Percentiles rank a stretch among this genome's conserved stretches.
Evolutionary conservation across 2,329 filamentous ascomycete species (phyloP).

Genomic region (Dryadomyces quercivorus): DNA sequence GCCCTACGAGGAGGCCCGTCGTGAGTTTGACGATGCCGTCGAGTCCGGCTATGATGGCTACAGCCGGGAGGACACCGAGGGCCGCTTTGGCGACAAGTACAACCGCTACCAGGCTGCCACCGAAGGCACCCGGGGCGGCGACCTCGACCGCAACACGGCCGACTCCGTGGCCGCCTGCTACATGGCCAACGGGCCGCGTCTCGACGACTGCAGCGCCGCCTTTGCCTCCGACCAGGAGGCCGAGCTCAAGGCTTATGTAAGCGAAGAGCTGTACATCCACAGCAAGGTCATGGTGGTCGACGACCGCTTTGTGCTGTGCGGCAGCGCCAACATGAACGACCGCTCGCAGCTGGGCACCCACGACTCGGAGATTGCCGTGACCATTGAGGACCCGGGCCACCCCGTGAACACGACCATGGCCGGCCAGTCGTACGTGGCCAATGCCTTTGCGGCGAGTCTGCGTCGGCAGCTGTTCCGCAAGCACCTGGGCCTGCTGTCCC

Average conservation of each 20-base stretch:
- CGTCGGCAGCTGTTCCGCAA: slow-evolving; percentile 80
- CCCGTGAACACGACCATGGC: slow-evolving; percentile 63
- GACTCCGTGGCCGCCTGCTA: slow-evolving; percentile 71
- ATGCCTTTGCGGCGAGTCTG: slow-evolving; percentile 63
- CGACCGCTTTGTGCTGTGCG: slow-evolving; percentile 70
- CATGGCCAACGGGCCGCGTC: slow-evolving; percentile 65
- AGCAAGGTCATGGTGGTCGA: slow-evolving; percentile 70
- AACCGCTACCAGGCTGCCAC: slow-evolving; percentile 63
- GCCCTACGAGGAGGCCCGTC: slow-evolving; percentile 51
- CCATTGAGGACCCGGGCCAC: slow-evolving; percentile 63
- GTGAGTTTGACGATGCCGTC: slow-evolving; percentile 48
- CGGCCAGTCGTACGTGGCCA: slow-evolving; percentile 56
- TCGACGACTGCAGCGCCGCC: slow-evolving; percentile 29
- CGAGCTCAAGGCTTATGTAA: slow-evolving; percentile 49
- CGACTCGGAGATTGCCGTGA: slow-evolving; percentile 79
- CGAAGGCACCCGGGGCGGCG: slow-evolving; percentile 19
- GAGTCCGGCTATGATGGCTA: slow-evolving; percentile 30
- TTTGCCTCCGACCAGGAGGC: slow-evolving; percentile 24
- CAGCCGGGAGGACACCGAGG: slow-evolving; percentile 13
- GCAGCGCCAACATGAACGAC: slow-evolving; percentile 48
- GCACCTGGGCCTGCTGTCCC: slow-evolving; percentile 69
- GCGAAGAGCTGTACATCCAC: slow-evolving; percentile 51
- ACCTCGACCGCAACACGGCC: slow-evolving; percentile 35
- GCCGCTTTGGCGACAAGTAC: slow-evolving; percentile 36
- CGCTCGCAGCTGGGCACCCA: slow-evolving; percentile 70